phyloP scores from a whole-genome alignment of 441 rosid genomes.

The Bruguiera hainesii region DNA sequence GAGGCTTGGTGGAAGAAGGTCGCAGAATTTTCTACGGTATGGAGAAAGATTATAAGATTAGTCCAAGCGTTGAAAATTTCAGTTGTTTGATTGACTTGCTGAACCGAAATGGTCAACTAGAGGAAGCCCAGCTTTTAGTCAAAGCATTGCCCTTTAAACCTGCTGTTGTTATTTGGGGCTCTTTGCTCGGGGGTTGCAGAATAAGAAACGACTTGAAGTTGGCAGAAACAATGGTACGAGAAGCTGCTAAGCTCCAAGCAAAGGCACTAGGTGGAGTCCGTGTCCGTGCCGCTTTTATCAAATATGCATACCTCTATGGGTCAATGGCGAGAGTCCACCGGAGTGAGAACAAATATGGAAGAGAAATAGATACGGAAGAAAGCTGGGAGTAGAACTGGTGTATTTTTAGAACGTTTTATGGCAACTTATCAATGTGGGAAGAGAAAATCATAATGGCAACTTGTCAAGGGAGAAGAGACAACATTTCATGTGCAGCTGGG shows the following conservation, averaged over 20 bases:
- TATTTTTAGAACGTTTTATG: not conserved
- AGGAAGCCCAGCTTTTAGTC: slow-evolving; percentile 24
- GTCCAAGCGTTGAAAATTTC: slow-evolving; percentile 26
- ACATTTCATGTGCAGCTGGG: no score
- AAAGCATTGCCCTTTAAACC: slow-evolving; percentile 27
- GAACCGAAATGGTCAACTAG: slow-evolving; percentile 27
- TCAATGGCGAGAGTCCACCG: slow-evolving; percentile 27
- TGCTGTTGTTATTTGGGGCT: slow-evolving; percentile 31
- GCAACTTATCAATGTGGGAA: no score
- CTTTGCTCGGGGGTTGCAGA: slow-evolving; percentile 34
- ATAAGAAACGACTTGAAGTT: slow-evolving; percentile 17
- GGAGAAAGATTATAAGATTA: slow-evolving; percentile 23
- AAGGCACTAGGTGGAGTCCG: slow-evolving; percentile 23
- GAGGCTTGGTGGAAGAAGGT: slow-evolving; percentile 30
- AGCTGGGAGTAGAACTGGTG: slow-evolving; percentile 16
- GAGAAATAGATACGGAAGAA: slow-evolving; percentile 16
- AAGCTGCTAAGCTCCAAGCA: slow-evolving; percentile 20
- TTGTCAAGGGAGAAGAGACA: no score
- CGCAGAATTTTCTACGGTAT: slow-evolving; percentile 22
- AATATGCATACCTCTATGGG: slow-evolving; percentile 26
- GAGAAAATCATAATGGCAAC: no score
- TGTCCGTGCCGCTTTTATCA: slow-evolving; percentile 24
- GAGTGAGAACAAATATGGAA: slow-evolving; percentile 25
- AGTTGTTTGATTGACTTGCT: slow-evolving; percentile 30
- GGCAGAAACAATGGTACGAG: slow-evolving; percentile 22